phyloP scores from a whole-genome alignment of 176 grass and related monocot genomes.

The Cenchrus americanus region DNA sequence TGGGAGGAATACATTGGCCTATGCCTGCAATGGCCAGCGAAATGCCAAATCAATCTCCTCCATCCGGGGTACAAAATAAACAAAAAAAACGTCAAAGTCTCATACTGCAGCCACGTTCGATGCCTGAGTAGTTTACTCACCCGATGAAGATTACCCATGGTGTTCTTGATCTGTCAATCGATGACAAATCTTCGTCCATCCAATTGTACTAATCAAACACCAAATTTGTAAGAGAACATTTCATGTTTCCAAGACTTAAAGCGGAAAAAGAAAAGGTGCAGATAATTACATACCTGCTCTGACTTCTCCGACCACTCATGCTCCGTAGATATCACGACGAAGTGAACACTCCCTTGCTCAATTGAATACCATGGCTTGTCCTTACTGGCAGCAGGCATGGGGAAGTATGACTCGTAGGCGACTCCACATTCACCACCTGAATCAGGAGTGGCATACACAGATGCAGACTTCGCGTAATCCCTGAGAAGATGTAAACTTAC shows the following conservation, averaged over 20 bases:
- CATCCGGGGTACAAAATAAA: neutral
- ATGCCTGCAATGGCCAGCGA: conserved; percentile 50
- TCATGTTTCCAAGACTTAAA: neutral
- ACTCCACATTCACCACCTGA: conserved; percentile 86
- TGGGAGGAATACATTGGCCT: conserved; percentile 80
- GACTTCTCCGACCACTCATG: conserved; percentile 72
- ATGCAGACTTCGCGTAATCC: conserved; percentile 60
- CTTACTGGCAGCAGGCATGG: conserved; percentile 58
- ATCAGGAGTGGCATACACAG: conserved; percentile 66
- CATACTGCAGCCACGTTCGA: too few relatives aligned
- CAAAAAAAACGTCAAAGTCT: neutral
- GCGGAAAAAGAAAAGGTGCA: neutral
- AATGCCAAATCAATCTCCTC: neutral
- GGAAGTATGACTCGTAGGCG: conserved; percentile 81
- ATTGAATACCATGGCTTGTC: conserved; percentile 92
- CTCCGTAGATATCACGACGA: conserved; percentile 83
- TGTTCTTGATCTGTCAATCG: conserved; percentile 67
- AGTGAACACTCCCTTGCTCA: conserved; percentile 79
- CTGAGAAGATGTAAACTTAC: conserved; percentile 39
- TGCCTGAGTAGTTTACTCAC: conserved; percentile 45
- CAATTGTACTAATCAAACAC: conserved; percentile 58
- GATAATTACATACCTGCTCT: conserved; percentile 50
- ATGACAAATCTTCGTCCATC: conserved; percentile 64
- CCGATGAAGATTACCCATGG: conserved; percentile 89
- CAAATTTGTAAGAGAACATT: conserved; percentile 9